These are phyloP conservation scores for Yarrowia hollandica DNA, from an alignment of 805 yeast genomes.

Conservation along the genomic window DNA sequence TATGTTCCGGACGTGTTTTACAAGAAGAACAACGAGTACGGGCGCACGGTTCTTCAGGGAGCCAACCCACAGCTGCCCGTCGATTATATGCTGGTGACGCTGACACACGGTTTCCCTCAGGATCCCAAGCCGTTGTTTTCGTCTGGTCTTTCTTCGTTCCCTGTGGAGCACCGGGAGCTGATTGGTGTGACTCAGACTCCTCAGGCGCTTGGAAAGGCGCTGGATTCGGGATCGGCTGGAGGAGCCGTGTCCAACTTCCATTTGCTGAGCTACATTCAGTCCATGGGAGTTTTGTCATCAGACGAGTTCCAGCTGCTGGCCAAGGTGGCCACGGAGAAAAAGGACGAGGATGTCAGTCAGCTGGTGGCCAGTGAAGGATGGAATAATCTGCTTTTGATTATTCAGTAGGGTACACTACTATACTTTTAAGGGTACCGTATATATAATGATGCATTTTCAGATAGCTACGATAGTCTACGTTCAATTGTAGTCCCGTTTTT, in stretches of 20 bases:
- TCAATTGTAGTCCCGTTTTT: no score
- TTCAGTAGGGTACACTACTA: slow-evolving; percentile 38
- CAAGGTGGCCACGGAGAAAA: slow-evolving; percentile 48
- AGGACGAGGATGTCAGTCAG: slow-evolving; percentile 50
- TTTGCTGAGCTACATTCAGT: slow-evolving; percentile 57
- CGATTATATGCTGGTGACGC: slow-evolving; percentile 81
- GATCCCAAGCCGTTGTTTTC: slow-evolving; percentile 54
- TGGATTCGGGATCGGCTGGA: slow-evolving; percentile 39
- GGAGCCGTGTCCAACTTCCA: slow-evolving; percentile 69
- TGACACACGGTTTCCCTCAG: slow-evolving; percentile 91
- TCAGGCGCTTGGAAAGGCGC: slow-evolving; percentile 30
- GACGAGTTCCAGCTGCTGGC: slow-evolving; percentile 56
- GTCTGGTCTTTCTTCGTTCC: slow-evolving; percentile 48
- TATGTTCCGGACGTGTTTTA: slow-evolving; percentile 95
- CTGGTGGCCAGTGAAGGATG: slow-evolving; percentile 71
- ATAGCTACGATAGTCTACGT: no score
- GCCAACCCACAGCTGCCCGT: slow-evolving; percentile 92
- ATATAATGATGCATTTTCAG: no score
- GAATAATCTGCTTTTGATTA: slow-evolving; percentile 71
- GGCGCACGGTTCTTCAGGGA: slow-evolving; percentile 78
- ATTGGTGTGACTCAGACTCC: slow-evolving; percentile 64
- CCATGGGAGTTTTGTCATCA: slow-evolving; percentile 56
- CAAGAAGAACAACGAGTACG: slow-evolving; percentile 82
- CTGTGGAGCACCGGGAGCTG: slow-evolving; percentile 77
- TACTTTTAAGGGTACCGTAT: no score